Percentiles rank a stretch among this genome's conserved stretches.
Evolutionary conservation across 495 filamentous ascomycete species (phyloP).

Genomic region (Xylaria flabelliformis): DNA sequence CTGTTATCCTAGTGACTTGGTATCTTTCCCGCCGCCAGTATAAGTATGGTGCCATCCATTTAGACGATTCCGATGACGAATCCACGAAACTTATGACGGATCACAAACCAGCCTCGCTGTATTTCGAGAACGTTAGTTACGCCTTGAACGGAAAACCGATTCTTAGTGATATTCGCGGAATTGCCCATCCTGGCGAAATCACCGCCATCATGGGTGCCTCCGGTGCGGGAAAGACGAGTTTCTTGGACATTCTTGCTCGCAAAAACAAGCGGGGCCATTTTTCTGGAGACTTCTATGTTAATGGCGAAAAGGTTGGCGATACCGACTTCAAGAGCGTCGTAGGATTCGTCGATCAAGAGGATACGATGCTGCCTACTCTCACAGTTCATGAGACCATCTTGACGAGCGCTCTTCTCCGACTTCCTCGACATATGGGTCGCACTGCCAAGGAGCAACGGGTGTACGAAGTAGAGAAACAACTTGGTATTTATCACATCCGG

Average conservation of each 20-base stretch:
- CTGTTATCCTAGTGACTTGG: constrained; percentile 83
- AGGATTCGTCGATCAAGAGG: constrained; percentile 97
- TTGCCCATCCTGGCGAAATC: constrained; percentile 86
- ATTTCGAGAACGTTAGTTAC: constrained; percentile 90
- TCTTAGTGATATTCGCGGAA: constrained; percentile 77
- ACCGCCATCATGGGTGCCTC: constrained; percentile 99
- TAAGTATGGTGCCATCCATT: constrained; percentile 73
- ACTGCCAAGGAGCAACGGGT: constrained; percentile 87
- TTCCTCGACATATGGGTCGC: constrained; percentile 88
- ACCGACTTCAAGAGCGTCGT: constrained; percentile 87
- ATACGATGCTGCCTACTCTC: constrained; percentile 95
- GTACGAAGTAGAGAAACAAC: constrained; percentile 90
- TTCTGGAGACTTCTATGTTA: constrained; percentile 87
- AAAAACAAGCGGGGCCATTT: constrained; percentile 94
- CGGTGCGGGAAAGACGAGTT: constrained; percentile 96
- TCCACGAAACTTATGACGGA: constrained; percentile 82
- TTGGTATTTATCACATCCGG: constrained; percentile 89
- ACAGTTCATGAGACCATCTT: constrained; percentile 98
- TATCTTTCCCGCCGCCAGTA: constrained; percentile 80
- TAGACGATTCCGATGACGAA: constrained; percentile 93
- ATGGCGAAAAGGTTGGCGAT: constrained; percentile 88
- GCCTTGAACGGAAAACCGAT: constrained; percentile 86
- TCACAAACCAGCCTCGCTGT: constrained; percentile 86
- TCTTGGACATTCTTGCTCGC: constrained; percentile 92
- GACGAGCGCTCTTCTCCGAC: constrained; percentile 86